Conservation (phyloP, 805 yeast species). For the Pichia nanzhaoensis region DNA sequence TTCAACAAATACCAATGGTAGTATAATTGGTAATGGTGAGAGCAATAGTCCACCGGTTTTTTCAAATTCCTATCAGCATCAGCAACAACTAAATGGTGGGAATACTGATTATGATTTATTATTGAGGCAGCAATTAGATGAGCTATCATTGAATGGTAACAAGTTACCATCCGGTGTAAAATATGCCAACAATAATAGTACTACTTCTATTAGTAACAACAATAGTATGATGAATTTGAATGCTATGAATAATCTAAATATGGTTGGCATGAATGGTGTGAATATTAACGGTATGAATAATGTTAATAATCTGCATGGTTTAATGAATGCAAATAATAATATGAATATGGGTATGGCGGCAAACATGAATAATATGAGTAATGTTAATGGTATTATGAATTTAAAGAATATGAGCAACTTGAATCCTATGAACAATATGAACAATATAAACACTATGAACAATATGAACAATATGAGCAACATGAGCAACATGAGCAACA, state of each 20-base stretch:
- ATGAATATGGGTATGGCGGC: neutral
- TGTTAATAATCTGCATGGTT: neutral
- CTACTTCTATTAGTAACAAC: constrained; percentile 1
- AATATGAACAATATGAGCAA: neutral
- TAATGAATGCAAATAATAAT: neutral
- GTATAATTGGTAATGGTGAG: constrained; percentile 5
- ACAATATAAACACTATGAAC: neutral
- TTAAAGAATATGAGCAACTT: neutral
- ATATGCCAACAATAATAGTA: neutral
- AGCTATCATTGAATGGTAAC: constrained; percentile 18
- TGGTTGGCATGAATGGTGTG: neutral
- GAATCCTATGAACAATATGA: neutral
- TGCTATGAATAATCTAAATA: neutral
- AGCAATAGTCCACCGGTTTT: constrained; percentile 18
- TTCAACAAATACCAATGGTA: constrained; percentile 9
- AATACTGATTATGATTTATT: constrained; percentile 23
- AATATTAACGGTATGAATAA: neutral
- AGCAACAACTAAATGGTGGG: constrained; percentile 2
- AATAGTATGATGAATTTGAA: constrained; percentile 1
- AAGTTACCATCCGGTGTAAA: neutral
- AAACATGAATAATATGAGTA: neutral
- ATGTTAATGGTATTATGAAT: neutral
- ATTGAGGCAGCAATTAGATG: constrained; percentile 27
- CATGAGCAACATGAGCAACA: neutral
- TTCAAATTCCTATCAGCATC: constrained; percentile 6